A percentile compares a stretch with the other conserved stretches of the same genome.
These are phyloP conservation scores for Byssoonygena ceratinophila DNA, from an alignment of 2,329 filamentous ascomycete genomes.

Conservation along the genomic window DNA sequence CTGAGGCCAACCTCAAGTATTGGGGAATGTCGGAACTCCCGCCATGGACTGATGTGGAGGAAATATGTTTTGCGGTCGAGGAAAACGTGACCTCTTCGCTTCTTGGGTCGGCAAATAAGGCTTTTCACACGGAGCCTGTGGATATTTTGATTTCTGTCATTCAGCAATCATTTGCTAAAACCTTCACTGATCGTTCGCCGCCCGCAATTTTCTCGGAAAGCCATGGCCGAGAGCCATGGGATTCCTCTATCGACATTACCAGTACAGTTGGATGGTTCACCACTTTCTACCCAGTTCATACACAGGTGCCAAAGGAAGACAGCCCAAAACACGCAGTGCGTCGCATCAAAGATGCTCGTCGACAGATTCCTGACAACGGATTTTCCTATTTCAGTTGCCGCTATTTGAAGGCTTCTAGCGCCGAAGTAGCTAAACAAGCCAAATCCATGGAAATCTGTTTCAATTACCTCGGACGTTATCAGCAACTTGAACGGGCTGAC, in stretches of 20 bases:
- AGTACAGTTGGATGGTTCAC: constrained; percentile 43
- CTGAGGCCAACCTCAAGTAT: constrained; percentile 25
- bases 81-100: constrained; percentile 26
- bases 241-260: constrained; percentile 36
- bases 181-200: constrained; percentile 34
- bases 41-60: no score
- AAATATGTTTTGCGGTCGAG: constrained; percentile 23
- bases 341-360: constrained; percentile 31
- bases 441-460: constrained; percentile 36
- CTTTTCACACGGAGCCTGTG: constrained; percentile 28
- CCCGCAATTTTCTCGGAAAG: constrained; percentile 42
- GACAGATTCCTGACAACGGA: constrained; percentile 24
- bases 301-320: constrained; percentile 16
- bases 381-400: constrained; percentile 28
- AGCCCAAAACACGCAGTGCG: constrained; percentile 26
- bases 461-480: constrained; percentile 27
- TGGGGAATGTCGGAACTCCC: constrained; percentile 27
- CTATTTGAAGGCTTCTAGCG: constrained; percentile 20
- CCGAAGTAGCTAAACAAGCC: constrained; percentile 26
- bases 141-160: constrained; percentile 30
- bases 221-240: constrained; percentile 40
- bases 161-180: constrained; percentile 35
- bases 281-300: constrained; percentile 35
- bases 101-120: constrained; percentile 21
- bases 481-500: not conserved